Conservation (phyloP, 345 rosid genomes). For the Lepidium didymum region DNA sequence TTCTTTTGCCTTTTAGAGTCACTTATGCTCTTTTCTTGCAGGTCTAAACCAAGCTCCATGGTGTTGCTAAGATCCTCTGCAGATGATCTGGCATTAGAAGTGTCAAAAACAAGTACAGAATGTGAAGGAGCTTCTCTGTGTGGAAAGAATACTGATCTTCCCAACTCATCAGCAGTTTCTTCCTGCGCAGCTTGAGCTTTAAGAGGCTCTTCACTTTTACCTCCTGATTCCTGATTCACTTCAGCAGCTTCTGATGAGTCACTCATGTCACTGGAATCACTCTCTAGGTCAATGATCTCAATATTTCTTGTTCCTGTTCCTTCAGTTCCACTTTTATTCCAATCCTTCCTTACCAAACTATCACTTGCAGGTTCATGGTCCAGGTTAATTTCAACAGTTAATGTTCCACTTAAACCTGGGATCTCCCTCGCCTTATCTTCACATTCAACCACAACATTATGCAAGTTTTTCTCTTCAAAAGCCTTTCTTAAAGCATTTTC, state of each 20-base stretch:
- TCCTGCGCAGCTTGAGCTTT: conserved; percentile 2
- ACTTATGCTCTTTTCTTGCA: conserved; percentile 6
- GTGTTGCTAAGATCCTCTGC: conserved; percentile 9
- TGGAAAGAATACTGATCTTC: conserved; percentile 12
- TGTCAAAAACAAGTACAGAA: not conserved
- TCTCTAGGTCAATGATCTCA: conserved; percentile 26
- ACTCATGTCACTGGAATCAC: not conserved
- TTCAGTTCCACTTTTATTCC: not conserved
- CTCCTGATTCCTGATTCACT: conserved; percentile 10
- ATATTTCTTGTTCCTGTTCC: conserved; percentile 4
- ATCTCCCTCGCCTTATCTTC: conserved; percentile 5
- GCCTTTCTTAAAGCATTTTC: conserved; percentile 9
- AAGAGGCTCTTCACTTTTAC: conserved; percentile 11
- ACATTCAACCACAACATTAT: not conserved
- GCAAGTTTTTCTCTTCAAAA: conserved; percentile 12
- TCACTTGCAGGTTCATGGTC: conserved; percentile 21
- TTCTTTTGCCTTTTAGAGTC: conserved; percentile 1
- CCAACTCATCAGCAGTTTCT: conserved; percentile 20
- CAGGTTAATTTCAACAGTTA: conserved; percentile 3
- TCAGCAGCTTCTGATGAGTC: conserved; percentile 4
- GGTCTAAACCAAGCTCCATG: not conserved
- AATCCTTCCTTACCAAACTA: conserved; percentile 19
- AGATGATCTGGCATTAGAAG: conserved; percentile 11
- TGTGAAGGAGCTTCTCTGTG: conserved; percentile 24
- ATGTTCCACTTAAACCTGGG: conserved; percentile 8